Evolutionary conservation across 2,329 filamentous ascomycete genomes (phyloP), one percentile per base, ranked within the genome.

Genomic region (Penicillium freii): DNA sequence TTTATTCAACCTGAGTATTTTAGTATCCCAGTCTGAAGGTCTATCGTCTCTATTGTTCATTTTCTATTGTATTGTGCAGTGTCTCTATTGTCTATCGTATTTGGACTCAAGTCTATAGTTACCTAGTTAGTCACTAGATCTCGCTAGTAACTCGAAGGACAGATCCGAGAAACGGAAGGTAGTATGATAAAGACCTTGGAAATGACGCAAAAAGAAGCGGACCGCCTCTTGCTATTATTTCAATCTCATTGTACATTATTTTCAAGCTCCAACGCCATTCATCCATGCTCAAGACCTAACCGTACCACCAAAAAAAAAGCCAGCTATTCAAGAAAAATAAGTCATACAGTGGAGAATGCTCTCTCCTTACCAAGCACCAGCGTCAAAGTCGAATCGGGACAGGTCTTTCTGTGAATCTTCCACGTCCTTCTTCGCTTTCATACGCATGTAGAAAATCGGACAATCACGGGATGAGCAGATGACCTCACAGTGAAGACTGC

Each of bases 361-460:
- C 19, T 27, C 19, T 49, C 29, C 60, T 72, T 62, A 87, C 84
- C 84, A 87, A 29, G 90, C 84, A 56, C 89, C 87, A 68, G 86
- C 84, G 75, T 96, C 92, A 62, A 87, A 84, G 77, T 99, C 94
- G 76, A 99, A 99, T 67, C 94, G 82, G 66, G 84, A 84, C 68
- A 99, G 76, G 75, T 99, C 94, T 78, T 91, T 95, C 56, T 92
- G 91, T 1, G 88, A 88, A 78, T 99, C 94, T 75, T 97, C 93
- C 39, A 97, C 87, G 73, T 99, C 94, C 81, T 99, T 99, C 84
- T 97, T 96, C 33, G 93, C 93, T 82, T 99, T 99, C 94, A 99
- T 99, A 5, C 94, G 87, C 94, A 99, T 99, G 75, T 99, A 99
- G 76, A 99, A 99, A 70, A 99, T 99, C 1, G 94, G 94, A 72